phyloP scores from a whole-genome alignment of 2,329 filamentous ascomycete species.

The Fusarium sarcochroum region DNA sequence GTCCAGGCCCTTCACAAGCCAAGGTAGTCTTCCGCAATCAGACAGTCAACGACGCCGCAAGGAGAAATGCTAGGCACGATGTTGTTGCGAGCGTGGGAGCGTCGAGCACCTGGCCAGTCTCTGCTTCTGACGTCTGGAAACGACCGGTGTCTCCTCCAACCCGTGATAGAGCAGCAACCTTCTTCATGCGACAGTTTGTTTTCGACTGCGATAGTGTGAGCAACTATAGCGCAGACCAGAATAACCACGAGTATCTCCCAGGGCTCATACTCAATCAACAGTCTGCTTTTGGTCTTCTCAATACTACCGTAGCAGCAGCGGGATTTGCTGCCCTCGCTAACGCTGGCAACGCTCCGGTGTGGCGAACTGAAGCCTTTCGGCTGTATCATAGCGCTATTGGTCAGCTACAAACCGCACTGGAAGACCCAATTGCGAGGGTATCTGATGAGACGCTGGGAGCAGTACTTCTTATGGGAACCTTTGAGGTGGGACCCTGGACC shows the following conservation, averaged over 20 bases:
- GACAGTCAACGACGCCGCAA: conserved; percentile 4
- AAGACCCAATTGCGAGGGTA: conserved; percentile 21
- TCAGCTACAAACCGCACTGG: conserved; percentile 21
- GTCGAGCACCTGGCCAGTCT: fast-evolving
- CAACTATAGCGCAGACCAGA: neutral
- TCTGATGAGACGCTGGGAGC: conserved; percentile 41
- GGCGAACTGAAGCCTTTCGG: conserved; percentile 35
- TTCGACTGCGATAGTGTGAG: neutral
- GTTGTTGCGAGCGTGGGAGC: too few species aligned
- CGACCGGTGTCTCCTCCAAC: conserved; percentile 23
- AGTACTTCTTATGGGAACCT: conserved; percentile 42
- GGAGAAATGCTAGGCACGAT: neutral
- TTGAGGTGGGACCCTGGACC: conserved; percentile 24
- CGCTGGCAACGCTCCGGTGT: conserved; percentile 23
- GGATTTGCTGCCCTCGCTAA: conserved; percentile 44
- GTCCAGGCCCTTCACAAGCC: conserved; percentile 26
- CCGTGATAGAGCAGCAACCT: conserved; percentile 30
- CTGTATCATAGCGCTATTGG: conserved; percentile 36
- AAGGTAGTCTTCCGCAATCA: conserved; percentile 33
- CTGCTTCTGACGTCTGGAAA: neutral
- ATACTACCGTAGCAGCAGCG: conserved; percentile 29
- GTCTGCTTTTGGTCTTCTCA: conserved; percentile 32
- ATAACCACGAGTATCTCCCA: conserved; percentile 40
- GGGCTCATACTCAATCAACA: conserved; percentile 18
- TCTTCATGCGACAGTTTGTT: conserved; percentile 43